Evolutionary conservation across 352 stramenopile genomes (phyloP).

Genomic region (Phytophthora sp.): DNA sequence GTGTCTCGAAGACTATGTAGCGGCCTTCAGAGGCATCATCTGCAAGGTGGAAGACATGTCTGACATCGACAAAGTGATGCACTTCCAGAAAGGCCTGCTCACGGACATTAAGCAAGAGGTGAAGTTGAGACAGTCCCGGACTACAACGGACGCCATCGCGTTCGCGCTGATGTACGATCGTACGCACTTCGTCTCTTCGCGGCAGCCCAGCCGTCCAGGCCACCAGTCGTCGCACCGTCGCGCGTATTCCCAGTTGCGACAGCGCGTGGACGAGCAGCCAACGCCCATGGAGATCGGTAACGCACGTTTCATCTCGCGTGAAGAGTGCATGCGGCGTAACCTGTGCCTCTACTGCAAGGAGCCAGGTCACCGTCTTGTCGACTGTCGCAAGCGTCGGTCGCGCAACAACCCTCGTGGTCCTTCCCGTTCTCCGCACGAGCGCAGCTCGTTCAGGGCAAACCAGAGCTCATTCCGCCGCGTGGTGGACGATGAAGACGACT

Average conservation of each 20-base stretch:
- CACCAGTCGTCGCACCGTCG: neutral
- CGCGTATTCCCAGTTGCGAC: neutral
- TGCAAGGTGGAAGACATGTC: no score
- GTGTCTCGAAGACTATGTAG: conserved; percentile 8
- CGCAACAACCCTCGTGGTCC: neutral
- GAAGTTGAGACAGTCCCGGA: conserved; percentile 1
- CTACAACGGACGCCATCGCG: conserved; percentile 1
- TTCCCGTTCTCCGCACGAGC: neutral
- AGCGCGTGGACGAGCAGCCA: neutral
- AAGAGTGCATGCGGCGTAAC: no score
- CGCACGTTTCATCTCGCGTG: no score
- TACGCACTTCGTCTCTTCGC: no score
- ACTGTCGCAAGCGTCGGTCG: neutral
- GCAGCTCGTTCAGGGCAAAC: neutral
- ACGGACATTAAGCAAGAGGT: conserved; percentile 3
- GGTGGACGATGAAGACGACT: neutral
- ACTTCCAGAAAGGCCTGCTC: conserved; percentile 8
- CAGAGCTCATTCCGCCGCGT: no score
- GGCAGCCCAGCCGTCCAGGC: neutral
- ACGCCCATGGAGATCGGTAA: no score
- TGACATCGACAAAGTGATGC: conserved; percentile 12
- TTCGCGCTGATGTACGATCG: no score
- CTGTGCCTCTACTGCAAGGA: conserved; percentile 19
- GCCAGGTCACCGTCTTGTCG: neutral
- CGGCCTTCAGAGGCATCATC: conserved; percentile 2